phyloP scores from a whole-genome alignment of 306 rosid genomes.

The Rosa chinensis region DNA sequence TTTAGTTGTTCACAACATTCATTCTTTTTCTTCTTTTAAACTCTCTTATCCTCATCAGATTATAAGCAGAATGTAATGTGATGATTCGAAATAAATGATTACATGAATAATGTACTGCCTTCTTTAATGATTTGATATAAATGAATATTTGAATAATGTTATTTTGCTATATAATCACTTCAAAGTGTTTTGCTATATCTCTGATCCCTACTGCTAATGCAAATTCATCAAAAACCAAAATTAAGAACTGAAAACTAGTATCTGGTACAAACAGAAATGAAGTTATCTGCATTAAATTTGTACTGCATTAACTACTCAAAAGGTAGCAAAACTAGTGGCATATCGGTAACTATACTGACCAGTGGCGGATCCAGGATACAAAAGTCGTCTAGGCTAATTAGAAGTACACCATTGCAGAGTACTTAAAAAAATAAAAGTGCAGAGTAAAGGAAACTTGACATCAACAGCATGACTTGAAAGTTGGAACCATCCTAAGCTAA shows the following conservation, averaged over 20 bases:
- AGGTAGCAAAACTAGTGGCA: not conserved
- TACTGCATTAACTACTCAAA: not conserved
- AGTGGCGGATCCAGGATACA: too few relatives aligned
- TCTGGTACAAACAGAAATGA: not conserved
- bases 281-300: not conserved
- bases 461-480: too few relatives aligned
- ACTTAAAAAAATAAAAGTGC: too few relatives aligned
- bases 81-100: not conserved
- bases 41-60: not conserved
- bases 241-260: not conserved
- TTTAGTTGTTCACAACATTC: not conserved
- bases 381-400: too few relatives aligned
- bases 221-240: not conserved
- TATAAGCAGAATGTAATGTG: too few relatives aligned
- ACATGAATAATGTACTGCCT: not conserved
- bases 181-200: not conserved
- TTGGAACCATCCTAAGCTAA: too few relatives aligned
- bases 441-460: too few relatives aligned
- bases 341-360: not conserved
- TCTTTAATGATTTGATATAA: not conserved
- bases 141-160: too few relatives aligned
- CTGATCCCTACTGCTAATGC: not conserved
- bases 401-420: too few relatives aligned
- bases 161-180: not conserved
- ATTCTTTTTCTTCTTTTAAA: too few relatives aligned